phyloP scores from a whole-genome alignment of 495 filamentous ascomycete genomes.

The Neurospora sp. region DNA sequence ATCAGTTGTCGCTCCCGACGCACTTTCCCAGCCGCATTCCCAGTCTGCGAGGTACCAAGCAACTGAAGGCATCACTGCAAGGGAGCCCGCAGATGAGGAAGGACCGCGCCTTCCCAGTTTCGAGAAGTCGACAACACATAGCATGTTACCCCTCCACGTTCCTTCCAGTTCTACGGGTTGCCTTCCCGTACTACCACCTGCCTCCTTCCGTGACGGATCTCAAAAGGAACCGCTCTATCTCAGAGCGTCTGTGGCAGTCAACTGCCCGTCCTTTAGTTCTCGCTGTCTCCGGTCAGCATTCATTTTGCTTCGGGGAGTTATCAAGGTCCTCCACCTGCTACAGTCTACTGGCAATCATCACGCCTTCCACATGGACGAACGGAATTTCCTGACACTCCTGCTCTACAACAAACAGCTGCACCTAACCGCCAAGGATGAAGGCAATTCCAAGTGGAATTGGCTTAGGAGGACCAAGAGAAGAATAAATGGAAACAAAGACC shows the following conservation, averaged over 20 bases:
- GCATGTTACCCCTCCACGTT: not conserved
- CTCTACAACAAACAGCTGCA: not conserved
- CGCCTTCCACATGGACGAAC: not conserved
- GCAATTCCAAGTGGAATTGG: not conserved
- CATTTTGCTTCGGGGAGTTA: not conserved
- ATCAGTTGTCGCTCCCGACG: not conserved
- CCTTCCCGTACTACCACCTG: not conserved
- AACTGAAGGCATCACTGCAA: not conserved
- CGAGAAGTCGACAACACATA: not conserved
- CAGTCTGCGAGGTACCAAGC: not conserved
- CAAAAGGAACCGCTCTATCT: not conserved
- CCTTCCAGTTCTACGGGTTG: not conserved
- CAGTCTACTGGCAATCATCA: not conserved
- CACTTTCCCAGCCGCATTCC: not conserved
- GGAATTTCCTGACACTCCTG: not conserved
- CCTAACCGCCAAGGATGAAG: not conserved
- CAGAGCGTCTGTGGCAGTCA: not conserved
- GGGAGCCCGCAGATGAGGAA: not conserved
- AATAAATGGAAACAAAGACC: not conserved
- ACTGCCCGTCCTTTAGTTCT: not conserved
- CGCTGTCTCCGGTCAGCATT: not conserved
- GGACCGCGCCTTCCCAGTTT: not conserved
- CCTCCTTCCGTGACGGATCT: not conserved
- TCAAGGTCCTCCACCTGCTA: not conserved
- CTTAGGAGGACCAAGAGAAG: not conserved